These are phyloP conservation scores for Verticillium zaregamsianum DNA, from an alignment of 2,329 filamentous ascomycete species.

Conservation along the genomic window DNA sequence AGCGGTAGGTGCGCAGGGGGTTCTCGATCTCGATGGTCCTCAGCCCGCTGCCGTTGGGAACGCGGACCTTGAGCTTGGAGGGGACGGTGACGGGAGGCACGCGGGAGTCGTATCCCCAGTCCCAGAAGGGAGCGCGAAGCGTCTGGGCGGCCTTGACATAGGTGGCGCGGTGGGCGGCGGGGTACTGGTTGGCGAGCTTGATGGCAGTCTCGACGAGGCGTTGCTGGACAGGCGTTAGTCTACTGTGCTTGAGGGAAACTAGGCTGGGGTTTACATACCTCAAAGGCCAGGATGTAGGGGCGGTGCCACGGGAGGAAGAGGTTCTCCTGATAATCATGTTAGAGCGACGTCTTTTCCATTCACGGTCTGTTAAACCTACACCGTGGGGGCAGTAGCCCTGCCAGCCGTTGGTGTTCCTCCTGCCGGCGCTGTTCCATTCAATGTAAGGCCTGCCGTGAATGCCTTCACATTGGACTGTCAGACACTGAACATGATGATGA, in stretches of 20 bases:
- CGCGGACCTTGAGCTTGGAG: constrained; percentile 31
- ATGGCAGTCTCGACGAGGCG: constrained; percentile 18
- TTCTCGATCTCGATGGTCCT: constrained; percentile 36
- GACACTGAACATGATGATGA: constrained; percentile 6
- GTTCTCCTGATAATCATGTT: constrained; percentile 15
- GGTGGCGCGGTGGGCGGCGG: constrained; percentile 1
- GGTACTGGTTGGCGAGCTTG: constrained; percentile 13
- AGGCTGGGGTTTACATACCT: constrained; percentile 18
- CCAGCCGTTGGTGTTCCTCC: constrained; percentile 24
- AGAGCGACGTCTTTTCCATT: not conserved
- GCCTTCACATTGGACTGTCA: constrained; percentile 26
- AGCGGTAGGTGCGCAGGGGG: constrained; percentile 48
- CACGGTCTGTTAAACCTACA: constrained; percentile 2
- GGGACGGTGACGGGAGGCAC: constrained; percentile 36
- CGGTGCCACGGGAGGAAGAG: constrained; percentile 20
- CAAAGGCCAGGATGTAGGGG: constrained; percentile 12
- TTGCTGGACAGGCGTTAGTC: constrained; percentile 14
- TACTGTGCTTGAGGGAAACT: not conserved
- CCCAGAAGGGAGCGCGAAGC: constrained; percentile 50
- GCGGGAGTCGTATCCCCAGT: constrained; percentile 40
- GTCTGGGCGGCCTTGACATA: constrained; percentile 42
- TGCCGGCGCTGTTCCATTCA: constrained; percentile 39
- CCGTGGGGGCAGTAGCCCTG: constrained; percentile 14
- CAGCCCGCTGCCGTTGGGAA: constrained; percentile 28
- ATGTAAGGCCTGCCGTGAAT: constrained; percentile 60